These are phyloP conservation scores for Exsudoporus frostii DNA, from an alignment of 768 basidiomycete species.

Conservation along the genomic window DNA sequence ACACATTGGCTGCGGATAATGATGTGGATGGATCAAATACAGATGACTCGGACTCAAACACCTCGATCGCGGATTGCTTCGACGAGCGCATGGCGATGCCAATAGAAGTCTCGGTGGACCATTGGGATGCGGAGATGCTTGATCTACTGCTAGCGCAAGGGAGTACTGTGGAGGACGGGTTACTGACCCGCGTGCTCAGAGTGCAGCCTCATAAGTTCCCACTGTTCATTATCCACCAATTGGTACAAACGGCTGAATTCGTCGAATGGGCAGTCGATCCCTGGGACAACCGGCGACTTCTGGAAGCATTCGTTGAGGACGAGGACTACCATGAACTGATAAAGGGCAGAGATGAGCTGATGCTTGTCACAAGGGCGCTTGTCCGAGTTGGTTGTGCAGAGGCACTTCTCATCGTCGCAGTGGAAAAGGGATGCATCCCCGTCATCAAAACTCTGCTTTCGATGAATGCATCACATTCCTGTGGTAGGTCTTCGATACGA, in stretches of 20 bases:
- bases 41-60: background rate
- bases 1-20: background rate
- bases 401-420: slow-evolving; percentile 2
- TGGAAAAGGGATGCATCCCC: slow-evolving; percentile 2
- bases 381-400: background rate
- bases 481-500: background rate
- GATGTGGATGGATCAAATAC: background rate
- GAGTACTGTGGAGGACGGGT: background rate
- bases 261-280: background rate
- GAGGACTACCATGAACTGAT: background rate
- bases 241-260: slow-evolving; percentile 2
- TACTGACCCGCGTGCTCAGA: background rate
- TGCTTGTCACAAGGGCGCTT: background rate
- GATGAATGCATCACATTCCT: background rate
- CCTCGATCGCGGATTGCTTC: background rate
- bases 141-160: slow-evolving; percentile 5
- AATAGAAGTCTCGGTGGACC: background rate
- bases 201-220: slow-evolving; percentile 1
- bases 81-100: background rate
- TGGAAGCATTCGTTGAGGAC: slow-evolving; percentile 1
- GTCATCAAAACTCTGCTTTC: background rate
- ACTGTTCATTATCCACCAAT: background rate
- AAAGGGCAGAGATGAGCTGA: background rate
- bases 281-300: slow-evolving; percentile 3
- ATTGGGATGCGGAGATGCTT: background rate